These are phyloP conservation scores for Pichia nakasei DNA, from an alignment of 805 yeast species.

Conservation along the genomic window DNA sequence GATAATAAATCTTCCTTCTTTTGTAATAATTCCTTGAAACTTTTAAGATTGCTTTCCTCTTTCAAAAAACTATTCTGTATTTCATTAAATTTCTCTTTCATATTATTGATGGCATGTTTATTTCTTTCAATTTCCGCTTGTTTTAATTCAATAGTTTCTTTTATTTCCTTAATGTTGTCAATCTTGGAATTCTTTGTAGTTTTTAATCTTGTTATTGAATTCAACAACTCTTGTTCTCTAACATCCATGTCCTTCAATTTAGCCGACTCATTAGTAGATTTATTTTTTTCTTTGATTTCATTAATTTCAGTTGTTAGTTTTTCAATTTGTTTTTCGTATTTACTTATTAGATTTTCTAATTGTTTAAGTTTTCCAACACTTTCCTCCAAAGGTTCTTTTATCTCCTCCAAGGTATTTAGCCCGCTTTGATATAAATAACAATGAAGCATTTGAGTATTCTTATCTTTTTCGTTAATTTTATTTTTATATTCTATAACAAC, in stretches of 20 bases:
- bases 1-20: constrained; percentile 73
- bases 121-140: constrained; percentile 27
- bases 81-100: constrained; percentile 3
- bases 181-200: constrained; percentile 51
- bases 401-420: constrained; percentile 17
- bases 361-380: constrained; percentile 13
- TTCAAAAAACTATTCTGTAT: constrained; percentile 38
- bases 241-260: constrained; percentile 50
- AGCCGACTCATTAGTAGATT: constrained; percentile 48
- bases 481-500: constrained; percentile 80
- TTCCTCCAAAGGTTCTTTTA: constrained; percentile 1
- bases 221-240: constrained; percentile 46
- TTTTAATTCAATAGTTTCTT: constrained; percentile 25
- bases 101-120: constrained; percentile 20
- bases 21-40: constrained; percentile 38
- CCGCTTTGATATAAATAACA: constrained; percentile 21
- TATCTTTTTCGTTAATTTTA: constrained; percentile 9
- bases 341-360: constrained; percentile 33
- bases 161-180: constrained; percentile 53
- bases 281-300: constrained; percentile 40
- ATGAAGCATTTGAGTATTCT: constrained; percentile 5
- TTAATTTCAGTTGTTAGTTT: constrained; percentile 47
- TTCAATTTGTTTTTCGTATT: constrained; percentile 36
- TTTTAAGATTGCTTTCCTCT: constrained; percentile 35
- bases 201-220: constrained; percentile 57